Percentiles rank a stretch among this genome's conserved stretches.
Conservation (phyloP, 2,329 filamentous ascomycete genomes). For the Clarireedia paspali region DNA sequence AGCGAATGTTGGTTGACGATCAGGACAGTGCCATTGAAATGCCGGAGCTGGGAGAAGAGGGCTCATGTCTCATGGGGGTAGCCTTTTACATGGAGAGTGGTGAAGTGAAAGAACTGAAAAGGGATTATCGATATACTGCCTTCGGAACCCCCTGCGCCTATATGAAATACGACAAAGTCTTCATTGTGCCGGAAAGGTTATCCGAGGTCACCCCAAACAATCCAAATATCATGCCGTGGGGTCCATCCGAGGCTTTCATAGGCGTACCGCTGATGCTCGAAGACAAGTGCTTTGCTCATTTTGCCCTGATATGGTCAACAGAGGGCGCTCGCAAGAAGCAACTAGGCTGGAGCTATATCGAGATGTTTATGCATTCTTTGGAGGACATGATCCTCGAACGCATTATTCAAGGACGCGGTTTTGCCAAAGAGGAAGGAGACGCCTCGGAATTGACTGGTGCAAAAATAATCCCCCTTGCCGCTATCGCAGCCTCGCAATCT, state of each 20-base stretch:
- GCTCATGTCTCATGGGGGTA: conserved; percentile 55
- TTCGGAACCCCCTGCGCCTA: conserved; percentile 56
- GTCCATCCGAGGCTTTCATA: conserved; percentile 58
- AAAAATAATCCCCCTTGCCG: conserved; percentile 45
- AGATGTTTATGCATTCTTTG: conserved; percentile 59
- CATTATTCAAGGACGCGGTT: conserved; percentile 45
- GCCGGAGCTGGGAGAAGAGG: conserved; percentile 51
- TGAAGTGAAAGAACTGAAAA: conserved; percentile 42
- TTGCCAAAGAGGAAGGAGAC: conserved; percentile 29
- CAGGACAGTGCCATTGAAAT: conserved; percentile 50
- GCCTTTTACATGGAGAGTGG: conserved; percentile 61
- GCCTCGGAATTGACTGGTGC: conserved; percentile 24
- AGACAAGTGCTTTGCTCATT: conserved; percentile 60
- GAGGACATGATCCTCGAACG: conserved; percentile 58
- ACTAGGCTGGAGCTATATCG: conserved; percentile 58
- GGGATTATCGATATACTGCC: conserved; percentile 56
- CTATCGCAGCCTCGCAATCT: conserved; percentile 52
- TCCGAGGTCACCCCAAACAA: conserved; percentile 51
- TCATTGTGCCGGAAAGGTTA: conserved; percentile 56
- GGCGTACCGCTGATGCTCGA: conserved; percentile 58
- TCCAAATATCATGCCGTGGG: conserved; percentile 46
- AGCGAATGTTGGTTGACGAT: conserved; percentile 53
- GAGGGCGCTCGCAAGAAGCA: conserved; percentile 48
- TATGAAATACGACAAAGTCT: conserved; percentile 66
- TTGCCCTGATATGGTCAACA: conserved; percentile 64